A percentile compares a stretch with the other conserved stretches of the same genome.
Evolutionary conservation across 2,329 filamentous ascomycete species (phyloP).

Genomic region (Fusarium neocosmosporiellum): DNA sequence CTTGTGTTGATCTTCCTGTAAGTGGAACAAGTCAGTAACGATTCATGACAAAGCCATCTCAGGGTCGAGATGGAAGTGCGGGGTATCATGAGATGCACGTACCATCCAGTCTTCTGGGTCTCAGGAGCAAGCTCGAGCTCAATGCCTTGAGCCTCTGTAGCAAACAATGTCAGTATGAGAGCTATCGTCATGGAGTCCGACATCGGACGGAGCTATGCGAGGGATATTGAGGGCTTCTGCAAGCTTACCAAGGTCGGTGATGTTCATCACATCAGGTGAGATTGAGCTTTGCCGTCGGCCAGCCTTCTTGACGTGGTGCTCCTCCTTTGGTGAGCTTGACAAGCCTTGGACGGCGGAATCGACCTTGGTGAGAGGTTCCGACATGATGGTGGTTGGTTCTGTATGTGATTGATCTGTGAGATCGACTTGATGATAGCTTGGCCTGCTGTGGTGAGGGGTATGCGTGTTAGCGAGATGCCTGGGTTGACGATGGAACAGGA

Average conservation of each 20-base stretch:
- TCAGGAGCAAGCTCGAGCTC: conserved; percentile 80
- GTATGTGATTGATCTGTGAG: conserved; percentile 36
- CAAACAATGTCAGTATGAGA: conserved; percentile 25
- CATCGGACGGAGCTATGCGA: conserved; percentile 17
- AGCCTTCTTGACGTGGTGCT: conserved; percentile 51
- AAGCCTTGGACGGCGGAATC: conserved; percentile 91
- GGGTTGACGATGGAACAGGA: conserved; percentile 2
- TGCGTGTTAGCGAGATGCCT: conserved; percentile 15
- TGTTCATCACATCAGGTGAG: conserved; percentile 75
- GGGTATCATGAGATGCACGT: conserved; percentile 51
- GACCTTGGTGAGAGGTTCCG: conserved; percentile 80
- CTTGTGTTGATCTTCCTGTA: conserved; percentile 94
- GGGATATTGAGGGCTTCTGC: background rate
- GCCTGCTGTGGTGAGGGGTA: conserved; percentile 23
- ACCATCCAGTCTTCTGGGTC: conserved; percentile 91
- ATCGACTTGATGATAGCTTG: conserved; percentile 30
- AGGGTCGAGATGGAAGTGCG: conserved; percentile 8
- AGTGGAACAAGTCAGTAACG: conserved; percentile 16
- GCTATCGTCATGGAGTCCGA: conserved; percentile 1
- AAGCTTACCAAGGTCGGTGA: conserved; percentile 83
- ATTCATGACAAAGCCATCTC: background rate
- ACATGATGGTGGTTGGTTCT: conserved; percentile 47
- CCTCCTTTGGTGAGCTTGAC: conserved; percentile 74
- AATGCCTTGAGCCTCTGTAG: conserved; percentile 76
- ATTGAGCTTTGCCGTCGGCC: conserved; percentile 79